Base-by-base conservation (phyloP, 2,329 filamentous ascomycete species). In the Fusarium cicatricum region DNA sequence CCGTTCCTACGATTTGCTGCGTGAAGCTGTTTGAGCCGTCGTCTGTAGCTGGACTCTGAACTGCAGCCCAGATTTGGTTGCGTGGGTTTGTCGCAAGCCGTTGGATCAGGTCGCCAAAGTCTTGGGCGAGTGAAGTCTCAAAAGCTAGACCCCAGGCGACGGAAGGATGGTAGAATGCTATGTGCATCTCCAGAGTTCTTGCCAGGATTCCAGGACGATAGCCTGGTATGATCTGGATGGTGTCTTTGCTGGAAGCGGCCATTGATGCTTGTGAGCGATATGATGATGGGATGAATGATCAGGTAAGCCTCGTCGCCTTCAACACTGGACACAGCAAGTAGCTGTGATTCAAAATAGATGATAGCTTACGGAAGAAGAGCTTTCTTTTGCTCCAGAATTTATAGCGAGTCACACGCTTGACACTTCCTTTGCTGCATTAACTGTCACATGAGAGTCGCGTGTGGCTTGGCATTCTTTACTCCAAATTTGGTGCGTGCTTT, bases 111-210 rank as follows among this genome's bases (percentile, higher is more conserved):
- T 61, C 51, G 17, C 55, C 60, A 54, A 61, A 63, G 8, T 43
- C 43, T 12, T 55, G 43, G 8, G 47, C 60, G 9, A 63, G 39
- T 3, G 51, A 46, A 1, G 60, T 48, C n/a, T 63, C 60, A 4
- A 63, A 63, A 0, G 37, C 36, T 0, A 49, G 40, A 1, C 60
- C 60, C 60, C 60, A 63, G 2, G 56, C 40, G 1, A 64, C 54
- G 1, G 19, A 33, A 1, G 60, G 60, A 9, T 63, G 55, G 3
- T 63, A 63, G 11, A 47, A 48, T 15, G 47, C 10, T 10, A 64
- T 61, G 32, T 60, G 60, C 60, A 63, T 63, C 9, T 63, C 60
- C 1, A 63, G 51, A 3, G 51, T 57, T 12, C 60, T 36, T 2
- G 60, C 60, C 1, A 63, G 29, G 6, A 63, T 53, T 4, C 60